phyloP scores from a whole-genome alignment of 805 yeast species.

The Candida nonsorbophila region DNA sequence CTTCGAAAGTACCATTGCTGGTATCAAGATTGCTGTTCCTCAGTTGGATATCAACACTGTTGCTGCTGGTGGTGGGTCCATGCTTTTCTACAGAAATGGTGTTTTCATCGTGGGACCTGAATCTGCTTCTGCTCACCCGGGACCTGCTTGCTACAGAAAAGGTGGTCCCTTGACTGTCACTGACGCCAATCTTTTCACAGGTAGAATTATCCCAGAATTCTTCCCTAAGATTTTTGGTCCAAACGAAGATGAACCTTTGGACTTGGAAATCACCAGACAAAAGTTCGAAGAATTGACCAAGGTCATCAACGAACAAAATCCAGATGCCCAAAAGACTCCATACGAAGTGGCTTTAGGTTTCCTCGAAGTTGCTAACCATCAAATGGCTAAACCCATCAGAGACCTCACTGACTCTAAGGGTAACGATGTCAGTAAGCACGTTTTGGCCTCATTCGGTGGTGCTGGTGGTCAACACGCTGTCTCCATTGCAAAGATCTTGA shows the following conservation, averaged over 20 bases:
- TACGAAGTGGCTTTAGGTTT: conserved; percentile 79
- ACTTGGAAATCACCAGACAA: conserved; percentile 42
- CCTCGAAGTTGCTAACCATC: conserved; percentile 75
- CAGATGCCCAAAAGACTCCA: conserved; percentile 40
- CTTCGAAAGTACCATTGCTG: conserved; percentile 80
- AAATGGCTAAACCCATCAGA: conserved; percentile 86
- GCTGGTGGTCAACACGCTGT: conserved; percentile 92
- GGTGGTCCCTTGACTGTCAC: conserved; percentile 83
- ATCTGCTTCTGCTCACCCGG: conserved; percentile 84
- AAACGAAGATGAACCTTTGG: conserved; percentile 66
- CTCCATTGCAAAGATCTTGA: conserved; percentile 67
- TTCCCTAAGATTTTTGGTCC: conserved; percentile 86
- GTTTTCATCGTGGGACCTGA: conserved; percentile 78
- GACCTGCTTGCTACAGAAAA: conserved; percentile 83
- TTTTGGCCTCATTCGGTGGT: conserved; percentile 83
- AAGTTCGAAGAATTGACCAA: conserved; percentile 53
- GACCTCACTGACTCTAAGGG: conserved; percentile 85
- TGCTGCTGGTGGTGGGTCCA: conserved; percentile 39
- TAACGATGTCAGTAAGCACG: conserved; percentile 56
- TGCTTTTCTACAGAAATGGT: conserved; percentile 21
- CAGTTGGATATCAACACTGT: conserved; percentile 53
- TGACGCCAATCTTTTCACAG: conserved; percentile 73
- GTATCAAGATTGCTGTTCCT: conserved; percentile 78
- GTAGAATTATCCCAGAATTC: conserved; percentile 65
- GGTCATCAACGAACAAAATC: conserved; percentile 48